Percentiles rank a stretch among this genome's conserved stretches.
These are phyloP conservation scores for Leccinum subfulvum DNA, from an alignment of 1,284 basidiomycete genomes.

Conservation along the genomic window DNA sequence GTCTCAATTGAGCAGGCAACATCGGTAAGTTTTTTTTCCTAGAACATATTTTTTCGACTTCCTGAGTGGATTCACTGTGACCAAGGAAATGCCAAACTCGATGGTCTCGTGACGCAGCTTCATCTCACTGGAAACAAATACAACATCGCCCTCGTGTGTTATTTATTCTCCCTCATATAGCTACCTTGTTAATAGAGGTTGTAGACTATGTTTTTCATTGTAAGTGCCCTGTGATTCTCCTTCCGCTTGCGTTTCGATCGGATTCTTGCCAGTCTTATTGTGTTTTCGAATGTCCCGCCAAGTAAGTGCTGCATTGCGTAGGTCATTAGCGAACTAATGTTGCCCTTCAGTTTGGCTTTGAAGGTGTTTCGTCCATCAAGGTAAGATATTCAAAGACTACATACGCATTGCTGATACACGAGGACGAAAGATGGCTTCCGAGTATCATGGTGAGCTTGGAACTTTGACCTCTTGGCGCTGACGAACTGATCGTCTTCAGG, in stretches of 20 bases:
- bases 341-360: slow-evolving; percentile 42
- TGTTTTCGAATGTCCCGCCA: slow-evolving; percentile 34
- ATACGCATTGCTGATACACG: slow-evolving; percentile 10
- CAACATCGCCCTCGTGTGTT: slow-evolving; percentile 60
- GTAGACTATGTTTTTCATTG: slow-evolving; percentile 71
- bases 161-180: not conserved
- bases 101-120: slow-evolving; percentile 55
- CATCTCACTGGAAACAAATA: slow-evolving; percentile 57
- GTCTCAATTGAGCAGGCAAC: slow-evolving; percentile 41
- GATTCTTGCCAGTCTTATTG: slow-evolving; percentile 21
- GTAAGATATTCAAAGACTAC: slow-evolving; percentile 25
- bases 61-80: not conserved
- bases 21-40: slow-evolving; percentile 41
- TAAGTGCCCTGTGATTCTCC: slow-evolving; percentile 30
- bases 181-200: not conserved
- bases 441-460: slow-evolving; percentile 41
- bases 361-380: slow-evolving; percentile 51
- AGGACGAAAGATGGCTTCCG: slow-evolving; percentile 35
- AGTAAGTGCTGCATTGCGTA: slow-evolving; percentile 16
- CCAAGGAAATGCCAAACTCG: slow-evolving; percentile 63
- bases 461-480: not conserved
- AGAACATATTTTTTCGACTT: not conserved
- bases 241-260: not conserved
- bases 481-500: slow-evolving; percentile 29
- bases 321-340: not conserved